Evolutionary conservation across 2,329 filamentous ascomycete genomes (phyloP).

Genomic region (Calonectria pseudoreteaudii): DNA sequence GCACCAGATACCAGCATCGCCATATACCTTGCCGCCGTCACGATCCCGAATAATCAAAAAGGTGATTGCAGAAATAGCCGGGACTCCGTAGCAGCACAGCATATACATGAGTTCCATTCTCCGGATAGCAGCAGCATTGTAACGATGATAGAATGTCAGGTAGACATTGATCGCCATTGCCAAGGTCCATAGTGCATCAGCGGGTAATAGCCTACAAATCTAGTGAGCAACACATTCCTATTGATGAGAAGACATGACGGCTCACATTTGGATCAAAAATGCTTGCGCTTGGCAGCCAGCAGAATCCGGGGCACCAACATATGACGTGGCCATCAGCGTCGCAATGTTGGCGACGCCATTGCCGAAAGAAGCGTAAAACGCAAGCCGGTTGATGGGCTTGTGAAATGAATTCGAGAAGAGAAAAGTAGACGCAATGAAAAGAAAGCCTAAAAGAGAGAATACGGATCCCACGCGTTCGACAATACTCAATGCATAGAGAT

Average conservation of each 20-base stretch:
- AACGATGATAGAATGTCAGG: conserved; percentile 79
- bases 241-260: background rate
- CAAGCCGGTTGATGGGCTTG: conserved; percentile 83
- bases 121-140: conserved; percentile 70
- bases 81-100: conserved; percentile 15
- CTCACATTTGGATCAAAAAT: conserved; percentile 80
- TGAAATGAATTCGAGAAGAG: conserved; percentile 72
- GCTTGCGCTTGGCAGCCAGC: conserved; percentile 74
- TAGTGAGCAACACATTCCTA: background rate
- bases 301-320: conserved; percentile 56
- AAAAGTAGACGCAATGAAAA: conserved; percentile 78
- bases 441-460: conserved; percentile 16
- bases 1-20: conserved; percentile 16
- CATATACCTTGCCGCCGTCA: conserved; percentile 4
- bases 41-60: conserved; percentile 5
- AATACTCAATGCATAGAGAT: background rate
- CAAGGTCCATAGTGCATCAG: conserved; percentile 78
- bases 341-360: conserved; percentile 80
- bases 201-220: conserved; percentile 8
- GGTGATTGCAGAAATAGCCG: conserved; percentile 7
- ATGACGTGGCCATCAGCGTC: conserved; percentile 72
- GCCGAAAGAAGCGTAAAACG: conserved; percentile 83
- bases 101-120: conserved; percentile 35
- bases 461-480: conserved; percentile 18
- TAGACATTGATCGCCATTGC: conserved; percentile 86